A percentile compares a stretch with the other conserved stretches of the same genome.
These are phyloP conservation scores for Protoeuglena noctilucae DNA, from an alignment of 139 green algal species.

Conservation along the genomic window DNA sequence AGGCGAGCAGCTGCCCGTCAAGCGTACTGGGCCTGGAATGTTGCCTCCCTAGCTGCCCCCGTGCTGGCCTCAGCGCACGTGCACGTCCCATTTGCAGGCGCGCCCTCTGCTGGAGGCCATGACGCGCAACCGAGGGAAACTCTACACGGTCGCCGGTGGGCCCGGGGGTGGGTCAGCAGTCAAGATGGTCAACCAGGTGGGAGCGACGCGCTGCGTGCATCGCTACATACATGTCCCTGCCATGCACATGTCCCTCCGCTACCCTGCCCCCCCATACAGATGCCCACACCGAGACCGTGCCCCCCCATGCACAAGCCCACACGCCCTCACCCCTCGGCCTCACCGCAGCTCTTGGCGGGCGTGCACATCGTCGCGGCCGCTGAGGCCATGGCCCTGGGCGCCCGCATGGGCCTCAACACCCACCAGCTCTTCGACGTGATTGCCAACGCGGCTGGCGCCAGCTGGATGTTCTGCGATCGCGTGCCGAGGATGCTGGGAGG, in stretches of 20 bases:
- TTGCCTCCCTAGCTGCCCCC: too few relatives aligned
- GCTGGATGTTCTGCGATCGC: slow-evolving; percentile 15
- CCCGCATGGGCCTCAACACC: slow-evolving; percentile 16
- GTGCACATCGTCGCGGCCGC: slow-evolving; percentile 23
- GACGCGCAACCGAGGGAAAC: neutral
- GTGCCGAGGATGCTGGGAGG: slow-evolving; percentile 21
- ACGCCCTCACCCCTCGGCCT: too few relatives aligned
- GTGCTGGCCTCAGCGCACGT: too few relatives aligned
- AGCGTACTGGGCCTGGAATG: too few relatives aligned
- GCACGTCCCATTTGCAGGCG: too few relatives aligned
- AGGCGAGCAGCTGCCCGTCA: too few relatives aligned
- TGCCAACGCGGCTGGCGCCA: slow-evolving; percentile 14
- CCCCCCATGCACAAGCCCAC: too few relatives aligned
- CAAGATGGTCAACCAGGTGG: slow-evolving; percentile 30
- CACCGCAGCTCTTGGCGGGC: slow-evolving; percentile 17
- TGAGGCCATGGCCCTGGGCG: slow-evolving; percentile 21
- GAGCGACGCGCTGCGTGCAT: too few relatives aligned
- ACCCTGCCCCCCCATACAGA: too few relatives aligned
- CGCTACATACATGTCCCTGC: too few relatives aligned
- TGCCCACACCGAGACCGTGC: too few relatives aligned
- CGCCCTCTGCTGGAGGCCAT: neutral
- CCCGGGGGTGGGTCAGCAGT: slow-evolving; percentile 3
- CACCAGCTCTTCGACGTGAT: slow-evolving; percentile 19
- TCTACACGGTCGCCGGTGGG: neutral
- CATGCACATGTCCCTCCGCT: too few relatives aligned